Evolutionary conservation across 2,329 filamentous ascomycete genomes (phyloP).

Genomic region (Hypoxylon rubiginosum): DNA sequence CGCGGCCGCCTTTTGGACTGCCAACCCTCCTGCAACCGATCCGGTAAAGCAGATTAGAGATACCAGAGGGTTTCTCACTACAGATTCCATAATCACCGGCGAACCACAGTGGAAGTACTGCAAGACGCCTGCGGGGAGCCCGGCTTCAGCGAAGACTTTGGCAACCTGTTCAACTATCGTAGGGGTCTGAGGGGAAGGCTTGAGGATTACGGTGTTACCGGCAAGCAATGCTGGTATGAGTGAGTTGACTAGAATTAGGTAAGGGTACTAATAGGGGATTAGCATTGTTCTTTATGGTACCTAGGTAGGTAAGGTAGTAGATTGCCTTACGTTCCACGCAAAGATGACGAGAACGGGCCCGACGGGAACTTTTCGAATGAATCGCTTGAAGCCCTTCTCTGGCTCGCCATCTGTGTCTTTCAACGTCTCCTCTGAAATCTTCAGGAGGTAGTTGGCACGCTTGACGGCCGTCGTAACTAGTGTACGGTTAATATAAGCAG

Average conservation of each 20-base stretch:
- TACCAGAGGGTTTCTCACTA: slow-evolving; percentile 83
- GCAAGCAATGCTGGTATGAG: slow-evolving; percentile 91
- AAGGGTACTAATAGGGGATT: slow-evolving; percentile 78
- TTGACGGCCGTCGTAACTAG: slow-evolving; percentile 83
- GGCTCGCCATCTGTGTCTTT: slow-evolving; percentile 84
- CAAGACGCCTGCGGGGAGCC: slow-evolving; percentile 84
- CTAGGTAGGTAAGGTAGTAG: not conserved
- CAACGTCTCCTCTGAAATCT: slow-evolving; percentile 83
- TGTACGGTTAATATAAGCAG: slow-evolving; percentile 24
- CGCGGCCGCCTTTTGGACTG: slow-evolving; percentile 86
- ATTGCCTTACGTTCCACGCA: slow-evolving; percentile 86
- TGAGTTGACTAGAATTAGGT: slow-evolving; percentile 92
- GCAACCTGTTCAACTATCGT: slow-evolving; percentile 89
- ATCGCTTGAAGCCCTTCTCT: slow-evolving; percentile 90
- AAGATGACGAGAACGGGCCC: slow-evolving; percentile 92
- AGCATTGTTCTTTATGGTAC: slow-evolving; percentile 21
- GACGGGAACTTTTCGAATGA: slow-evolving; percentile 88
- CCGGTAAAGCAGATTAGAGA: slow-evolving; percentile 93
- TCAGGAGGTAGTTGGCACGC: slow-evolving; percentile 86
- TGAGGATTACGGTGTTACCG: slow-evolving; percentile 92
- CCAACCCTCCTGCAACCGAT: slow-evolving; percentile 87
- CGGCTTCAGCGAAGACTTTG: slow-evolving; percentile 82
- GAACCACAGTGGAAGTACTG: slow-evolving; percentile 95
- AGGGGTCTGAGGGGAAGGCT: slow-evolving; percentile 94
- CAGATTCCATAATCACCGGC: slow-evolving; percentile 78